phyloP scores from a whole-genome alignment of 73 alveolate genomes.

The Paramecium sonneborni region DNA sequence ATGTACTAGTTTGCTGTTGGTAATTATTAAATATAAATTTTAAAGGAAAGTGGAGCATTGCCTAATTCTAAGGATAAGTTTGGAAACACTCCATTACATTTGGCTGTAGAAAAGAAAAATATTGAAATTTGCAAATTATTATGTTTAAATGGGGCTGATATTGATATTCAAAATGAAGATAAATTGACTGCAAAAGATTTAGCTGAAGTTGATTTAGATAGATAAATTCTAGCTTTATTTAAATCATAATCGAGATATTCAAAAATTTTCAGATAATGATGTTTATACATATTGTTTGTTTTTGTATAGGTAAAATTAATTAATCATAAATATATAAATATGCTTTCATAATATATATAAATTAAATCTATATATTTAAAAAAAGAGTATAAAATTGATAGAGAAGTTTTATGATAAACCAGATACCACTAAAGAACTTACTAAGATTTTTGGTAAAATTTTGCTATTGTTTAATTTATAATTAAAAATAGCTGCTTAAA shows the following conservation, averaged over 20 bases:
- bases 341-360: neutral
- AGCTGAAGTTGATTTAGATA: neutral
- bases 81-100: slow-evolving; percentile 9
- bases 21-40: neutral
- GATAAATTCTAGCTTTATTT: neutral
- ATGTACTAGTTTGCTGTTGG: neutral
- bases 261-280: neutral
- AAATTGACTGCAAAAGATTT: neutral
- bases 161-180: neutral
- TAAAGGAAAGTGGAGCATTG: neutral
- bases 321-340: neutral
- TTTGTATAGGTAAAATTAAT: neutral
- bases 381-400: neutral
- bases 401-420: slow-evolving; percentile 15
- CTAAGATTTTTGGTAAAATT: neutral
- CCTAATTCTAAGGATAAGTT: neutral
- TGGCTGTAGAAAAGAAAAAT: neutral
- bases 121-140: neutral
- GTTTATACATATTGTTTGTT: neutral
- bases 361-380: neutral
- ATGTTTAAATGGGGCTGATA: neutral
- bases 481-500: neutral
- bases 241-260: neutral
- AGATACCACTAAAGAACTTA: neutral
- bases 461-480: neutral